Base-by-base conservation (phyloP, 345 rosid species). In the Linum usitatissimum region DNA sequence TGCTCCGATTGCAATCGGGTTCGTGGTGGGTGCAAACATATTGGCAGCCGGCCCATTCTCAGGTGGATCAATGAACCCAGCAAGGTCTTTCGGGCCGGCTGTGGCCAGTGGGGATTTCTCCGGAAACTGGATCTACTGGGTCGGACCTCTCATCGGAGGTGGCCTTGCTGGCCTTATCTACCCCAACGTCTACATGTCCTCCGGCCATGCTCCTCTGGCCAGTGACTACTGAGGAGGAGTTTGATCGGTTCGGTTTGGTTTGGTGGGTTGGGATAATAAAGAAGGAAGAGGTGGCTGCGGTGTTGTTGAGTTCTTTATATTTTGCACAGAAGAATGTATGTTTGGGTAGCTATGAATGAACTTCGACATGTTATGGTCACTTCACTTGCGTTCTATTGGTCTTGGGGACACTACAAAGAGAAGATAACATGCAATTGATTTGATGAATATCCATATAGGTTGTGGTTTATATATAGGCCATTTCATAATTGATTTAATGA, bases 41-140 rank as follows among this genome's bases (percentile, higher is more conserved):
- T 70, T 86, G 64, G 98, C 95, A 0, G 93, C 91, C 12, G 98
- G 98, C 63, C 98, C 98, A 36, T 92, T 92, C 80, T 89, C 95
- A 0, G 96, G 95, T 19, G 96, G 95, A 18, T 88, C 98, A 56
- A 92, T 89, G 98, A 92, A 92, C 86, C 95, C 98, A 0, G 98
- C 96, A 17, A 90, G 95, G 5, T 89, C 98, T 21, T 92, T 92
- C 28, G 98, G 98, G 40, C 98, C 95, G 1, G 96, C 96, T 0
- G 93, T 92, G 36, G 89, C 68, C 2, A 88, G 91, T 1, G 95
- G 96, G 2, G 81, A 91, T 72, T 91, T 78, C 86, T 78, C 77
- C 3, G 96, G 80, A 74, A 87, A 86, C 71, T 91, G 91, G 91
- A 81, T 87, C 80, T 87, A 91, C 69, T 91, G 96, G 97, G 91